Conservation (phyloP, 371 early-diverging fungal genomes). For the Thermomucor indicae-seudaticae region DNA sequence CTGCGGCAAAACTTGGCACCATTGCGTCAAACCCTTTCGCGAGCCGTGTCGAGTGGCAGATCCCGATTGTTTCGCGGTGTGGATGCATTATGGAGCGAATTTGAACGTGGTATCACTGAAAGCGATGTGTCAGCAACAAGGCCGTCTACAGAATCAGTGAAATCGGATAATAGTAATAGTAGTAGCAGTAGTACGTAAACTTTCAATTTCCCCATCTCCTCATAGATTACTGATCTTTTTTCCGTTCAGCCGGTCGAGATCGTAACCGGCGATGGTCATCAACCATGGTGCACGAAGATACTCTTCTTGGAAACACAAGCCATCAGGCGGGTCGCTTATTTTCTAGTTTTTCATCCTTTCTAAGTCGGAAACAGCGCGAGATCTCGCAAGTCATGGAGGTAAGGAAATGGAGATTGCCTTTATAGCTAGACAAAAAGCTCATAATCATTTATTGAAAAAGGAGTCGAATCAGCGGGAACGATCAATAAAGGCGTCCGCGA, state of each 20-base stretch:
- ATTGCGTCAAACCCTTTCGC: slow-evolving; percentile 55
- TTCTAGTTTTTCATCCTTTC: slow-evolving; percentile 53
- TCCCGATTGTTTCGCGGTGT: slow-evolving; percentile 41
- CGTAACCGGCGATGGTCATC: slow-evolving; percentile 9
- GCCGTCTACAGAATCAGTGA: not conserved
- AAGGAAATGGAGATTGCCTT: not conserved
- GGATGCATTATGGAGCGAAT: slow-evolving; percentile 55
- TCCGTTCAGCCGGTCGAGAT: too few species aligned
- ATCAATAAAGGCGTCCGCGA: not conserved
- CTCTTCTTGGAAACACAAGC: slow-evolving; percentile 40
- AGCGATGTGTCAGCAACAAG: slow-evolving; percentile 1
- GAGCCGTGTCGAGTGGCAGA: slow-evolving; percentile 56
- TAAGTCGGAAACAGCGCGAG: slow-evolving; percentile 51
- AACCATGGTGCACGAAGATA: not conserved
- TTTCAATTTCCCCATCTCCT: too few species aligned
- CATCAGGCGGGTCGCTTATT: slow-evolving; percentile 55
- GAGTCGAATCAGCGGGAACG: slow-evolving; percentile 8
- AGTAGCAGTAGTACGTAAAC: not conserved
- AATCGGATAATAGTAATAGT: not conserved
- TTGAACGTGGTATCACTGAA: slow-evolving; percentile 32
- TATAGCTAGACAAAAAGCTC: not conserved
- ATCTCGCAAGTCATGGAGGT: slow-evolving; percentile 48
- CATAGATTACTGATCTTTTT: too few species aligned
- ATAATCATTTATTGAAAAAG: not conserved
- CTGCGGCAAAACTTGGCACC: slow-evolving; percentile 60